phyloP scores from a whole-genome alignment of 345 rosid genomes.

The Hibiscus tridactylites region DNA sequence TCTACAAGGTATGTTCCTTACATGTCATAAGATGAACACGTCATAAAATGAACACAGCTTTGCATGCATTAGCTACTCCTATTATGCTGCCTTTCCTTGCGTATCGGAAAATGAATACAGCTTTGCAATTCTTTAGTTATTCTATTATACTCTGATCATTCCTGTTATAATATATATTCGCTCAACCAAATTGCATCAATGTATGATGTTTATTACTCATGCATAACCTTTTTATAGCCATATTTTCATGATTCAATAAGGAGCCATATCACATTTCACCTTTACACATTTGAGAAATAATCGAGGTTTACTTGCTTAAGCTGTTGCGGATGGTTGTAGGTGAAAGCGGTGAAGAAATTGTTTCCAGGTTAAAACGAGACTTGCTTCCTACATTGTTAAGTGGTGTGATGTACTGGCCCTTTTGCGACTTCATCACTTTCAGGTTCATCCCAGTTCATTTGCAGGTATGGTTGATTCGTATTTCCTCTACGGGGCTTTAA shows the following conservation, averaged over 20 bases:
- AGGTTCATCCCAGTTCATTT: constrained; percentile 72
- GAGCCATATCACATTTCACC: neutral
- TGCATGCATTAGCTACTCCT: neutral
- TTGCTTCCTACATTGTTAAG: constrained; percentile 56
- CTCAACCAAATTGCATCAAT: neutral
- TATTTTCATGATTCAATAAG: neutral
- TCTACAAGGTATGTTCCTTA: constrained; percentile 50
- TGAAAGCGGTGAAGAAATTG: constrained; percentile 40
- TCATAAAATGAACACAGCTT: neutral
- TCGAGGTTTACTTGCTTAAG: neutral
- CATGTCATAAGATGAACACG: neutral
- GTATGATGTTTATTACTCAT: neutral
- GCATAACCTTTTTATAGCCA: neutral
- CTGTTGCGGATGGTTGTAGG: constrained; percentile 33
- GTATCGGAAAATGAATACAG: neutral
- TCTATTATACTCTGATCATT: neutral
- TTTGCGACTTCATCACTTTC: constrained; percentile 84
- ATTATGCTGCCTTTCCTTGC: neutral
- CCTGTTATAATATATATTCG: neutral
- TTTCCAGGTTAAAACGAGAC: constrained; percentile 72
- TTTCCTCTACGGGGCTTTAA: neutral
- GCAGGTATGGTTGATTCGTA: constrained; percentile 44
- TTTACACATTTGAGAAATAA: neutral
- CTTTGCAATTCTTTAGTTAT: neutral
- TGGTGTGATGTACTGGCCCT: constrained; percentile 83